These are phyloP conservation scores for Typha latifolia DNA, from an alignment of 176 grass and related monocot genomes.

Conservation along the genomic window DNA sequence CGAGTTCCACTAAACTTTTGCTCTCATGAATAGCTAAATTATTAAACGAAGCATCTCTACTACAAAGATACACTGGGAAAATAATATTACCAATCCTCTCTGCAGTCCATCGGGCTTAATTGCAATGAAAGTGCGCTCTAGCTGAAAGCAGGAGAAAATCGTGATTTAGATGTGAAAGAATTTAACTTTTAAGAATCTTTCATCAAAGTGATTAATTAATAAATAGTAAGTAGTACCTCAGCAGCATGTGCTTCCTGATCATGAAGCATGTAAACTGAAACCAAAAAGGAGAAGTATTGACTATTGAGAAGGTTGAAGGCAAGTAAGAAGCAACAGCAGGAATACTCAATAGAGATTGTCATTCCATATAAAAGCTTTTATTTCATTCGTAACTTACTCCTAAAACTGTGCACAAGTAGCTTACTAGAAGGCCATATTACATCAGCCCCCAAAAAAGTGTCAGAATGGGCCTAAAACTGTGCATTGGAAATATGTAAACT, in stretches of 20 bases:
- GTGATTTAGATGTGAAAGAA: not conserved
- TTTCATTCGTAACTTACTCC: not conserved
- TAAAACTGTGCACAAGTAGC: too few species aligned
- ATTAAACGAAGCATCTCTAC: too few species aligned
- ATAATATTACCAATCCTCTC: constrained; percentile 63
- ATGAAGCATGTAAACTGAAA: constrained; percentile 68
- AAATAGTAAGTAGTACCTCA: constrained; percentile 36
- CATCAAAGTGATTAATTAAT: not conserved
- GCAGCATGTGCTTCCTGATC: constrained; percentile 75
- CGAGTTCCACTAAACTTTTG: too few species aligned
- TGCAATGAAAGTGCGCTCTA: constrained; percentile 88
- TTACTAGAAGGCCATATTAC: too few species aligned
- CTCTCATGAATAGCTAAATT: too few species aligned
- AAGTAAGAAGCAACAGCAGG: not conserved
- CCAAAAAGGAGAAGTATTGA: not conserved
- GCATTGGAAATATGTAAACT: too few species aligned
- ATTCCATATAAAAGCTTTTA: not conserved
- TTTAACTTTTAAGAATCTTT: not conserved
- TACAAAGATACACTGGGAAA: not conserved
- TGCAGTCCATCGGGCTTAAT: constrained; percentile 97
- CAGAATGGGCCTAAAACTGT: too few species aligned
- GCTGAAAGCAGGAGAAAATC: constrained; percentile 13
- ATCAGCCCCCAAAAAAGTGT: too few species aligned
- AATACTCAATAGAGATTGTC: not conserved
- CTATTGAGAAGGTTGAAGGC: not conserved